phyloP scores from a whole-genome alignment of 805 yeast species.

The Candida orba region DNA sequence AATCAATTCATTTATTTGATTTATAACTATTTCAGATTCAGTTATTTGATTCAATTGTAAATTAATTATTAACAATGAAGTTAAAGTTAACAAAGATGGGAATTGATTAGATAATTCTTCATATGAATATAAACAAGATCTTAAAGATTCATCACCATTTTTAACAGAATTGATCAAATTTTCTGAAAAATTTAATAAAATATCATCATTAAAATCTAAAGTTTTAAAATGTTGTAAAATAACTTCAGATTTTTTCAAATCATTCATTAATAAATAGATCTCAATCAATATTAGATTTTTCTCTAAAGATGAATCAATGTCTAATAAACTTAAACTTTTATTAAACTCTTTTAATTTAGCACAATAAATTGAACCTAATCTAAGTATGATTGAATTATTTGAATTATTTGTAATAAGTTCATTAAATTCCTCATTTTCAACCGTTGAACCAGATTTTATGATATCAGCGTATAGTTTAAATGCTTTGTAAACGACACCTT shows the following conservation, averaged over 20 bases:
- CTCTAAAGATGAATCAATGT: slow-evolving; percentile 35
- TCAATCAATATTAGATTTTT: slow-evolving; percentile 35
- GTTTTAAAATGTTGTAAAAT: slow-evolving; percentile 36
- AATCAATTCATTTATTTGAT: slow-evolving; percentile 35
- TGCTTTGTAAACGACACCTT: slow-evolving; percentile 12
- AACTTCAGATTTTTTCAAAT: slow-evolving; percentile 28
- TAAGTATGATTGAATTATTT: slow-evolving; percentile 22
- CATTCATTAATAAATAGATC: slow-evolving; percentile 32
- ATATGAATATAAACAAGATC: slow-evolving; percentile 52
- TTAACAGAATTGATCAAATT: slow-evolving; percentile 51
- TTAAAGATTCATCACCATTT: slow-evolving; percentile 33
- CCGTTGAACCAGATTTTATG: slow-evolving; percentile 4
- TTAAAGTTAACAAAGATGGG: slow-evolving; percentile 40
- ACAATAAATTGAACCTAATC: slow-evolving; percentile 34
- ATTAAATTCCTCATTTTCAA: slow-evolving; percentile 9
- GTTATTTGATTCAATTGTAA: slow-evolving; percentile 73
- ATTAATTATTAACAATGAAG: slow-evolving; percentile 66
- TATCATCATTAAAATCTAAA: slow-evolving; percentile 57
- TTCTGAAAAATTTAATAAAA: slow-evolving; percentile 72
- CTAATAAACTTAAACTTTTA: slow-evolving; percentile 34
- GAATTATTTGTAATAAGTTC: slow-evolving; percentile 13
- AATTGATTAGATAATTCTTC: slow-evolving; percentile 73
- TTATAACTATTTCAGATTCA: slow-evolving; percentile 67
- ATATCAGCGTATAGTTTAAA: slow-evolving; percentile 23
- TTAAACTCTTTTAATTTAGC: slow-evolving; percentile 34